A percentile compares a stretch with the other conserved stretches of the same genome.
These are phyloP conservation scores for Funneliformis caledonium DNA, from an alignment of 371 early-diverging fungal genomes.

Conservation along the genomic window DNA sequence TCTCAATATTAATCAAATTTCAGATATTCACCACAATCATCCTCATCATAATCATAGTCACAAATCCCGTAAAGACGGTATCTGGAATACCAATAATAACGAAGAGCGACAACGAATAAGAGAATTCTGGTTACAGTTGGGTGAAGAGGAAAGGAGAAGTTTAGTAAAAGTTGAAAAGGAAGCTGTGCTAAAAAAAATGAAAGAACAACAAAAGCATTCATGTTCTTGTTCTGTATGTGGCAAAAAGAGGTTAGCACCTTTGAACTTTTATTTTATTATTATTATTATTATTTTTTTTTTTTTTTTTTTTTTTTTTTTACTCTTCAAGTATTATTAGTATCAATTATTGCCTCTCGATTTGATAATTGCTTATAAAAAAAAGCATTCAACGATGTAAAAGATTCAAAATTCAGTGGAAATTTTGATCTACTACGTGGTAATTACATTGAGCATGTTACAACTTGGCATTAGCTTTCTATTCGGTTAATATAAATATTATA, in stretches of 20 bases:
- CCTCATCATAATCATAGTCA: constrained; percentile 40
- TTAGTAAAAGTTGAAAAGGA: constrained; percentile 90
- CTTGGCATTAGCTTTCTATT: no score
- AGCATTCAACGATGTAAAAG: not conserved
- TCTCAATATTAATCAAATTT: constrained; percentile 22
- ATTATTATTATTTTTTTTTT: not conserved
- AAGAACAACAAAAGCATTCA: constrained; percentile 90
- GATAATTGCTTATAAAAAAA: not conserved
- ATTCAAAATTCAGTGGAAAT: not conserved
- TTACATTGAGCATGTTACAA: no score
- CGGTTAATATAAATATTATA: no score
- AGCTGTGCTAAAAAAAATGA: constrained; percentile 89
- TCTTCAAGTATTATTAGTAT: not conserved
- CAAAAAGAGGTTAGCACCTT: constrained; percentile 71
- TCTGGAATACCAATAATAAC: constrained; percentile 79
- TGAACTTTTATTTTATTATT: not conserved
- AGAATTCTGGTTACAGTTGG: constrained; percentile 88
- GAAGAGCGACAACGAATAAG: constrained; percentile 87
- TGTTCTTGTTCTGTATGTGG: constrained; percentile 92
- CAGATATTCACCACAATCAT: constrained; percentile 13
- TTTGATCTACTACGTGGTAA: not conserved
- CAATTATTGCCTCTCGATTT: not conserved
- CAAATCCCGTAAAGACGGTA: constrained; percentile 51
- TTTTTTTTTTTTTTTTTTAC: not conserved
- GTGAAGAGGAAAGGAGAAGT: constrained; percentile 82